phyloP scores from a whole-genome alignment of 805 yeast genomes.

The Ogataea wickerhamii region DNA sequence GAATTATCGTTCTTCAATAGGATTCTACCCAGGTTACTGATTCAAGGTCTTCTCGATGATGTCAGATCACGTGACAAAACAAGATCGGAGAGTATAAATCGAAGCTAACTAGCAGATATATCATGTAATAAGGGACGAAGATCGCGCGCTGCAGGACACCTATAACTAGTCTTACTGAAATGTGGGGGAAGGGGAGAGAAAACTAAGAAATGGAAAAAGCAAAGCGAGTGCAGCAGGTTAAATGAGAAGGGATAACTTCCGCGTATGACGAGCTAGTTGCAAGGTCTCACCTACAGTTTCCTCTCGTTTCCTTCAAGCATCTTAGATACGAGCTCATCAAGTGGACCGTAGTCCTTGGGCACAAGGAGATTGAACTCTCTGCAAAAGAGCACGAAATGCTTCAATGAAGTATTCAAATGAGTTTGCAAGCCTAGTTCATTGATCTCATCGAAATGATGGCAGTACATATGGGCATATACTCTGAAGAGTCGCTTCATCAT shows the following conservation, averaged over 20 bases:
- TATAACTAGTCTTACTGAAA: too few species aligned
- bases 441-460: slow-evolving; percentile 96
- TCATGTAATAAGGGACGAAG: too few species aligned
- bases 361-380: slow-evolving; percentile 78
- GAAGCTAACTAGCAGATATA: too few species aligned
- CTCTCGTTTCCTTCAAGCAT: slow-evolving; percentile 45
- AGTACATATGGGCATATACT: slow-evolving; percentile 94
- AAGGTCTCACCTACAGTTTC: slow-evolving; percentile 1
- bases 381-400: slow-evolving; percentile 86
- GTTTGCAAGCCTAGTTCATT: slow-evolving; percentile 89
- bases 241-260: too few species aligned
- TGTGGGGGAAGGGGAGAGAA: too few species aligned
- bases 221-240: too few species aligned
- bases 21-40: too few species aligned
- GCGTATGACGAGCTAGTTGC: too few species aligned
- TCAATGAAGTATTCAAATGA: slow-evolving; percentile 87
- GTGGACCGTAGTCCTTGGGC: slow-evolving; percentile 85
- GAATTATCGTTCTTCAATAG: too few species aligned
- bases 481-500: slow-evolving; percentile 89
- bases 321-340: slow-evolving; percentile 73
- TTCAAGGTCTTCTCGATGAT: slow-evolving; percentile 9
- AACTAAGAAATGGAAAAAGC: too few species aligned
- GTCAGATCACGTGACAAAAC: slow-evolving; percentile 22
- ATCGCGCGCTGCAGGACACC: too few species aligned
- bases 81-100: too few species aligned